Conservation (phyloP, 352 stramenopile species). For the Phytophthora uliginosa region DNA sequence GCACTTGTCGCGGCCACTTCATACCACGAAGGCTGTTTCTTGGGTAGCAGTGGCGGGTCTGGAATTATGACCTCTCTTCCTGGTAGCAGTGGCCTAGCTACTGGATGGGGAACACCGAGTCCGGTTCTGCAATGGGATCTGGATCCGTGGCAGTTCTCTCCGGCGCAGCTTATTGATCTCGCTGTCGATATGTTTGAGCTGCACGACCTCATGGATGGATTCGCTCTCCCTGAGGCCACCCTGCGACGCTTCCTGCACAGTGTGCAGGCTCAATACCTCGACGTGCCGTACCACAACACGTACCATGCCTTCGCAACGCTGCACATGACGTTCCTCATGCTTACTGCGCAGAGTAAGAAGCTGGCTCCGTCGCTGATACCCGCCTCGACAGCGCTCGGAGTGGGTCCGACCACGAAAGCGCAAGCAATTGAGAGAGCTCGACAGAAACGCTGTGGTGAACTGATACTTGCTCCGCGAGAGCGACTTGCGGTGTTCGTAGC, state of each 20-base stretch:
- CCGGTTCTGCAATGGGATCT: conserved; percentile 58
- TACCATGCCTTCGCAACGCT: conserved; percentile 87
- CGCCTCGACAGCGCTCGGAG: conserved; percentile 24
- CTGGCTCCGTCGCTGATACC: conserved; percentile 31
- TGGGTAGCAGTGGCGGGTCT: conserved; percentile 31
- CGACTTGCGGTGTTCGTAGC: conserved; percentile 84
- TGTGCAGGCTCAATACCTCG: conserved; percentile 80
- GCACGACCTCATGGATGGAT: conserved; percentile 72
- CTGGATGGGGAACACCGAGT: conserved; percentile 23
- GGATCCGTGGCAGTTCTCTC: conserved; percentile 69
- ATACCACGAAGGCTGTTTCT: conserved; percentile 51
- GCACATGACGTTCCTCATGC: conserved; percentile 84
- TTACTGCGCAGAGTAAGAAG: conserved; percentile 62
- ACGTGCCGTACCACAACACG: conserved; percentile 91
- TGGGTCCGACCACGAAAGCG: conserved; percentile 28
- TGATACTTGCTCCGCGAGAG: conserved; percentile 65
- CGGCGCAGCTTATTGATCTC: conserved; percentile 73
- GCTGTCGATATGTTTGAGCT: conserved; percentile 81
- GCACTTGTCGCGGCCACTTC: conserved; percentile 48
- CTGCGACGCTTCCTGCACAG: conserved; percentile 74
- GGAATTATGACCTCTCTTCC: conserved; percentile 21
- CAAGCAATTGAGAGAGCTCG: conserved; percentile 29
- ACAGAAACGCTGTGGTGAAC: conserved; percentile 35
- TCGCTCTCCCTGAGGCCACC: conserved; percentile 62
- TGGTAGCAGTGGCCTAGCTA: conserved; percentile 13